phyloP scores from a whole-genome alignment of 1,139 yeast species.

The Hansenula lynferdii region DNA sequence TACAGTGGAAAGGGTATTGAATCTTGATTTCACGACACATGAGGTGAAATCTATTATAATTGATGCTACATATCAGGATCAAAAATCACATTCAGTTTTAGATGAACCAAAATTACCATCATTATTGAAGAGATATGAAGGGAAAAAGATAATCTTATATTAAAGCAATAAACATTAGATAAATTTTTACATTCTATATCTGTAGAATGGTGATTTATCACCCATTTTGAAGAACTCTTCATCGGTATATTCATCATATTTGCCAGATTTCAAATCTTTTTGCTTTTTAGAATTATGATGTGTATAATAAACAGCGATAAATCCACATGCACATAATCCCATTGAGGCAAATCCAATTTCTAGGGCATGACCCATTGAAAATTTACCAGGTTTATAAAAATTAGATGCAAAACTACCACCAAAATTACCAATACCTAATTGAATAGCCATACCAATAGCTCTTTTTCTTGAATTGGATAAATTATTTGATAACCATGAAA shows the following conservation, averaged over 20 bases:
- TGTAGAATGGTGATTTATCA: constrained; percentile 21
- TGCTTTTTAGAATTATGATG: constrained; percentile 21
- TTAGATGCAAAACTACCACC: constrained; percentile 35
- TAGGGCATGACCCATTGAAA: constrained; percentile 13
- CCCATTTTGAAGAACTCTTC: constrained; percentile 28
- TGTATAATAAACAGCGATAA: constrained; percentile 18
- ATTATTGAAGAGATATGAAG: constrained; percentile 17
- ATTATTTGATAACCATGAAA: neutral
- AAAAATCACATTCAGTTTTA: constrained; percentile 19
- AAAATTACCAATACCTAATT: constrained; percentile 35
- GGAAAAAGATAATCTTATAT: constrained; percentile 5
- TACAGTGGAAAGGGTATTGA: constrained; percentile 19
- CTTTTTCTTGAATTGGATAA: constrained; percentile 29
- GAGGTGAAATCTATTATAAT: constrained; percentile 20
- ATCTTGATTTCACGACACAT: constrained; percentile 13
- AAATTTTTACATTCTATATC: neutral
- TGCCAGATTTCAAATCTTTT: constrained; percentile 21
- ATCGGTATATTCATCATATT: constrained; percentile 22
- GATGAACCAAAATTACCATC: constrained; percentile 20
- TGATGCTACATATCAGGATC: constrained; percentile 22
- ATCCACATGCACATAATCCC: constrained; percentile 10
- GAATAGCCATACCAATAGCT: constrained; percentile 35
- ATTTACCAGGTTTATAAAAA: constrained; percentile 8
- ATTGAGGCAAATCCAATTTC: constrained; percentile 13
- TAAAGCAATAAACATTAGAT: neutral